Evolutionary conservation across 129 eudicot genomes (phyloP), one percentile per base, ranked within the genome.

Genomic region (Deinandra increscens): DNA sequence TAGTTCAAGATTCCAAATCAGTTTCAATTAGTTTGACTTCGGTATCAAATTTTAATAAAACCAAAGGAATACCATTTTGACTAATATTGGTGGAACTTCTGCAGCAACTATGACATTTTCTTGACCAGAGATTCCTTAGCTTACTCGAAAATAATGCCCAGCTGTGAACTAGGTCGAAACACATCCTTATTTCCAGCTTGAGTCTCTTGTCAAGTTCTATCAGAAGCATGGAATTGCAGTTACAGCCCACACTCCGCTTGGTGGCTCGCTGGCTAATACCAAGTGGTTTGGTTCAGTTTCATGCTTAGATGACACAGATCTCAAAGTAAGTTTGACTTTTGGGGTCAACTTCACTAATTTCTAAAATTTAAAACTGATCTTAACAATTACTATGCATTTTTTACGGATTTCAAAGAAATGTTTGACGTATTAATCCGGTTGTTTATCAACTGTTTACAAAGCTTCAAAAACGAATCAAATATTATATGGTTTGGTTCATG

Each of bases 21-120:
- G 3, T 26, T 26, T 26, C 31, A 26, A 3, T 26, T 26, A 26
- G 31, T 26, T 26, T 26, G 31, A 26, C 31, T 26, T 26, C 31
- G 31, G 31, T 26, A 26, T 26, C 31, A 26, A 26, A 26, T 26
- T n/a, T 26, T 26, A 26, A 26, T 26, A 26, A 26, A 26, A 26
- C 1, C 1, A 26, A 26, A 3, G 31, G 31, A 26, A 26, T 26
- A 42, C 19, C 34, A 29, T 53, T 65, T 38, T 33, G 56, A 12
- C 31, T 56, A 48, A 76, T 29, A 36, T 76, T 75, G 59, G 54
- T 50, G 0, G 66, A 75, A 59, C 44, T 4, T 54, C 42, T 91
- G 88, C 97, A 91, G 97, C 92, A 91, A 91, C 85, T 91, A 91
- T 46, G 97, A 91, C 68, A 86, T 85, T 54, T 91, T 83, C 66